phyloP scores from a whole-genome alignment of 2,329 filamentous ascomycete species.

The Aspergillus neoniger region DNA sequence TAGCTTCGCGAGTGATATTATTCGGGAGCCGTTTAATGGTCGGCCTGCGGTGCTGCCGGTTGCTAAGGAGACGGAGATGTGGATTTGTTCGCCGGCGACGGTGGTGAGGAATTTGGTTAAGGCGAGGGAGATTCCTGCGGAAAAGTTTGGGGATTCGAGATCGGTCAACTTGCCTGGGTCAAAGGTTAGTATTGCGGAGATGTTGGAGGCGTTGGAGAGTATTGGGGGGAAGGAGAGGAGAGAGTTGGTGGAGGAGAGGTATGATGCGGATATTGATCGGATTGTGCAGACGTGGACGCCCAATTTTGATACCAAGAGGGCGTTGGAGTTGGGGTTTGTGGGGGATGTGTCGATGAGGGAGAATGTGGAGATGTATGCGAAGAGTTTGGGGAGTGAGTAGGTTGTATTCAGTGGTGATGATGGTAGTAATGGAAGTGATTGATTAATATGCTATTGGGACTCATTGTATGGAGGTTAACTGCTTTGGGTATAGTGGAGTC shows the following conservation, averaged over 20 bases:
- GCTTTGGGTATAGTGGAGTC: no score
- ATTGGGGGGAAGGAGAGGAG: conserved; percentile 59
- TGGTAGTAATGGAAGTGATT: background rate
- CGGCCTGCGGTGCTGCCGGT: conserved; percentile 55
- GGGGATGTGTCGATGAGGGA: conserved; percentile 45
- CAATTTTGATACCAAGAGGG: conserved; percentile 57
- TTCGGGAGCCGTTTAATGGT: conserved; percentile 56
- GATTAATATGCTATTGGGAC: background rate
- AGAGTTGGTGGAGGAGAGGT: conserved; percentile 56
- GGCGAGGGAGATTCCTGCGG: conserved; percentile 52
- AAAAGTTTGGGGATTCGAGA: conserved; percentile 56
- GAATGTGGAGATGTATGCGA: conserved; percentile 44
- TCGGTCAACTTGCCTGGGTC: conserved; percentile 59
- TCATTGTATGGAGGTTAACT: no score
- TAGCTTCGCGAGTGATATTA: conserved; percentile 56
- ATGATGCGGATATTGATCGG: conserved; percentile 55
- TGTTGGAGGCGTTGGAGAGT: conserved; percentile 60
- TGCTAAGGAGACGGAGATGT: conserved; percentile 54
- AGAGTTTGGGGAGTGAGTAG: conserved; percentile 25
- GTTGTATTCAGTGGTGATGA: conserved; percentile 18
- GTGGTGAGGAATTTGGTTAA: conserved; percentile 58
- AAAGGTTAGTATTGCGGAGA: conserved; percentile 60
- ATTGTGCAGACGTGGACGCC: conserved; percentile 64
- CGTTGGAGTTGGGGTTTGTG: conserved; percentile 51
- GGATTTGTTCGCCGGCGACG: conserved; percentile 59